Percentiles rank a stretch among this genome's conserved stretches.
Conservation (phyloP, 75 land plant genomes). For the Cupressus sempervirens region DNA sequence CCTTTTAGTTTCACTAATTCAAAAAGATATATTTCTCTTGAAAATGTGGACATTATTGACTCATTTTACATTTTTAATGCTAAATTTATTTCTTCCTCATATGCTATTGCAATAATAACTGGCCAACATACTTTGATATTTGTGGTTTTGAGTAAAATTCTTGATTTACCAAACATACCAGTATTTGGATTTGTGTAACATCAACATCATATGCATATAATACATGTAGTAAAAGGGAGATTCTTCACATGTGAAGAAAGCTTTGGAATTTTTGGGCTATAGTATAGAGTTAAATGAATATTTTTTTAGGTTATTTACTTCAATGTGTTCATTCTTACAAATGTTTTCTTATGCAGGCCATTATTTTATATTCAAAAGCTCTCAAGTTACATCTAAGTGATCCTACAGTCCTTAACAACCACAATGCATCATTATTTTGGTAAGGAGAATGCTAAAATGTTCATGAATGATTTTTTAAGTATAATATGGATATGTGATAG, state of each 20-base stretch:
- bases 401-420: constrained; percentile 55
- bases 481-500: neutral
- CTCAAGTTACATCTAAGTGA: constrained; percentile 29
- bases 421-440: constrained; percentile 81
- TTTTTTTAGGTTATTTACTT: neutral
- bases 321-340: neutral
- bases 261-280: neutral
- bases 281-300: neutral
- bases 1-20: neutral
- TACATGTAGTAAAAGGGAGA: neutral
- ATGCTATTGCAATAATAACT: neutral
- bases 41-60: neutral
- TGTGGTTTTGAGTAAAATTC: neutral
- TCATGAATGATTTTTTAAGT: neutral
- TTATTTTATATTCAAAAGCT: constrained; percentile 57
- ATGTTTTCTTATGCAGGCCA: constrained; percentile 55
- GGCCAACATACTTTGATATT: neutral
- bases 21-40: neutral
- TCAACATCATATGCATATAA: neutral
- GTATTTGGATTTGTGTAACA: neutral
- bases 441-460: constrained; percentile 10
- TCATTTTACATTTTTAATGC: neutral
- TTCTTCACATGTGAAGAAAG: neutral
- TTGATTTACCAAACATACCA: neutral
- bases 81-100: neutral